Percentiles rank a stretch among this genome's conserved stretches.
phyloP scores from a whole-genome alignment of 2,329 filamentous ascomycete genomes.

The Coniochaeta sp. region DNA sequence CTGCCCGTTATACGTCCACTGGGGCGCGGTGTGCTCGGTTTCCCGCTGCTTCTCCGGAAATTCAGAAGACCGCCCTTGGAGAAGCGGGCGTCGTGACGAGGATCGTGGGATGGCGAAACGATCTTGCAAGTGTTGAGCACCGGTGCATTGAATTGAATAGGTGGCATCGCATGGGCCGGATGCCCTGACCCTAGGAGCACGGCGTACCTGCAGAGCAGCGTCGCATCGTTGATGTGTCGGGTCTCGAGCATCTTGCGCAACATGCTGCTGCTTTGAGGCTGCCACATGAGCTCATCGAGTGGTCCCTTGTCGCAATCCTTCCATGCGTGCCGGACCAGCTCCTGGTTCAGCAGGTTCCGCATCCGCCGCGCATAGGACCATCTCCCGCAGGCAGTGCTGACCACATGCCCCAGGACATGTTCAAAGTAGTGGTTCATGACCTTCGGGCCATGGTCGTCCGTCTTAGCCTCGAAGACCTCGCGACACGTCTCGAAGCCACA shows the following conservation, averaged over 20 bases:
- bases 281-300: constrained; percentile 25
- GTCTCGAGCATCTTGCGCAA: constrained; percentile 37
- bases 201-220: constrained; percentile 3
- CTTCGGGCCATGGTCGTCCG: constrained; percentile 28
- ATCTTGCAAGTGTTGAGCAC: not conserved
- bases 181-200: not conserved
- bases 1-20: not conserved
- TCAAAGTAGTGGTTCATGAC: constrained; percentile 36
- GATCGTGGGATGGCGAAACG: not conserved
- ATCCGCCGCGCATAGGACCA: constrained; percentile 38
- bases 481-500: constrained; percentile 38
- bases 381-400: constrained; percentile 29
- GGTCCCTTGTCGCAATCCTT: constrained; percentile 26
- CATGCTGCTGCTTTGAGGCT: constrained; percentile 31
- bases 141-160: not conserved
- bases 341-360: constrained; percentile 35
- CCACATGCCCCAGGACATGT: constrained; percentile 39
- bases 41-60: not conserved
- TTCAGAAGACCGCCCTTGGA: not conserved
- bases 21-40: not conserved
- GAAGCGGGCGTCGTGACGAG: not conserved
- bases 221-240: constrained; percentile 31
- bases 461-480: constrained; percentile 33
- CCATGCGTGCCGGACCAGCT: constrained; percentile 28
- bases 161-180: not conserved